Evolutionary conservation across 2,329 filamentous ascomycete genomes (phyloP).

Genomic region (Lachnum nothofagi): DNA sequence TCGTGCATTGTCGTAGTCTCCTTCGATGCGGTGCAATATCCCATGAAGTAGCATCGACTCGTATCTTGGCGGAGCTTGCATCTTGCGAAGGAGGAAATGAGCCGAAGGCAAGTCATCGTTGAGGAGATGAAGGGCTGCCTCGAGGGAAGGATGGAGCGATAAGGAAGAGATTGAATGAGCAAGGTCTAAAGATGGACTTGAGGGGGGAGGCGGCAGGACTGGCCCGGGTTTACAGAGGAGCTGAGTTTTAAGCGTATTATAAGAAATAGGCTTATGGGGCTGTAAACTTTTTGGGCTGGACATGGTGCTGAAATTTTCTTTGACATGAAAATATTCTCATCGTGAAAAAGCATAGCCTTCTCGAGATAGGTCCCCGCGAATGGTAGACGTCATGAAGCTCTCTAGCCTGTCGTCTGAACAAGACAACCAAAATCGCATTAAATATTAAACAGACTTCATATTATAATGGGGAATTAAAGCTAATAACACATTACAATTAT

Average conservation of each 20-base stretch:
- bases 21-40: conserved; percentile 47
- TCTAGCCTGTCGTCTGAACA: too few relatives aligned
- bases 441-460: too few relatives aligned
- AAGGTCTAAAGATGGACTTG: conserved; percentile 3
- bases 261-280: not conserved
- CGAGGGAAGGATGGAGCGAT: conserved; percentile 43
- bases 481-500: too few relatives aligned
- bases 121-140: conserved; percentile 46
- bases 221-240: conserved; percentile 17
- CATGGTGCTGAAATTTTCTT: too few relatives aligned
- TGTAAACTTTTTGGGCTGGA: too few relatives aligned
- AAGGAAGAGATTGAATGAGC: conserved; percentile 29
- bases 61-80: conserved; percentile 43
- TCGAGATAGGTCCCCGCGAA: too few relatives aligned
- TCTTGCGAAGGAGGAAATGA: conserved; percentile 49
- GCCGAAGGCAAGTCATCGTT: conserved; percentile 46
- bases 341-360: too few relatives aligned
- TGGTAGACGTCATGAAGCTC: too few relatives aligned
- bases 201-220: conserved; percentile 25
- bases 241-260: not conserved
- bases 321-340: too few relatives aligned
- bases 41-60: conserved; percentile 49
- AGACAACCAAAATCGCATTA: too few relatives aligned
- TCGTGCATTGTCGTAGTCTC: conserved; percentile 44
- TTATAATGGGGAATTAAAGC: too few relatives aligned